phyloP scores from a whole-genome alignment of 2,329 filamentous ascomycete genomes.

The Xylaria sp. region DNA sequence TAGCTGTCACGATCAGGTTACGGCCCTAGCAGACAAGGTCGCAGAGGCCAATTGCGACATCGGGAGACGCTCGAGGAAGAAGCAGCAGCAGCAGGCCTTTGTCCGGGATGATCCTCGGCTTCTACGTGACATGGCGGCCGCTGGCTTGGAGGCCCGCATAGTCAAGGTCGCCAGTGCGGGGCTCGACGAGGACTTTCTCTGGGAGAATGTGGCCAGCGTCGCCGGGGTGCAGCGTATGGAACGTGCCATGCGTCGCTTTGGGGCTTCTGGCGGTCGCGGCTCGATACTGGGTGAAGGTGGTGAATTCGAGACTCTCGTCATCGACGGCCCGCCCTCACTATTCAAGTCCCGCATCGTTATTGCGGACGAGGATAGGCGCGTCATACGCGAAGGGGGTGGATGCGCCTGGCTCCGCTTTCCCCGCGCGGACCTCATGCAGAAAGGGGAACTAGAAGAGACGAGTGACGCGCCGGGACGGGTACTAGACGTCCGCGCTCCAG shows the following conservation, averaged over 20 bases:
- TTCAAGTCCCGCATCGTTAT: conserved; percentile 70
- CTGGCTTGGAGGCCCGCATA: conserved; percentile 79
- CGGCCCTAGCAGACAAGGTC: conserved; percentile 1
- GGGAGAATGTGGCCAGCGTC: conserved; percentile 66
- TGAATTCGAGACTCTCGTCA: conserved; percentile 88
- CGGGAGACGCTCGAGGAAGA: background rate
- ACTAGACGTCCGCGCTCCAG: conserved; percentile 50
- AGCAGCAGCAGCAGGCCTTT: background rate
- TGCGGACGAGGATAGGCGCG: conserved; percentile 44
- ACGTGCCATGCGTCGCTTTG: conserved; percentile 60
- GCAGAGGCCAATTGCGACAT: conserved; percentile 30
- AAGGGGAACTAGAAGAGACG: conserved; percentile 24
- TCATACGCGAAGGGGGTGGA: conserved; percentile 67
- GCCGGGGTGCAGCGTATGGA: conserved; percentile 44
- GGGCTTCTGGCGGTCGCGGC: conserved; percentile 51
- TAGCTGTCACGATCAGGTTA: background rate
- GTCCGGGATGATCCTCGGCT: conserved; percentile 48
- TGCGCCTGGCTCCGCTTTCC: conserved; percentile 65
- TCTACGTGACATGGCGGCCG: conserved; percentile 72
- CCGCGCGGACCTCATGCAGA: conserved; percentile 49
- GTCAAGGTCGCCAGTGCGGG: conserved; percentile 93
- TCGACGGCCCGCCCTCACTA: conserved; percentile 68
- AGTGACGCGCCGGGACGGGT: conserved; percentile 7
- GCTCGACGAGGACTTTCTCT: conserved; percentile 73
- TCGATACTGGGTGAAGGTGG: conserved; percentile 86